Conservation (phyloP, 2,329 filamentous ascomycete species). For the Nemania sp. region DNA sequence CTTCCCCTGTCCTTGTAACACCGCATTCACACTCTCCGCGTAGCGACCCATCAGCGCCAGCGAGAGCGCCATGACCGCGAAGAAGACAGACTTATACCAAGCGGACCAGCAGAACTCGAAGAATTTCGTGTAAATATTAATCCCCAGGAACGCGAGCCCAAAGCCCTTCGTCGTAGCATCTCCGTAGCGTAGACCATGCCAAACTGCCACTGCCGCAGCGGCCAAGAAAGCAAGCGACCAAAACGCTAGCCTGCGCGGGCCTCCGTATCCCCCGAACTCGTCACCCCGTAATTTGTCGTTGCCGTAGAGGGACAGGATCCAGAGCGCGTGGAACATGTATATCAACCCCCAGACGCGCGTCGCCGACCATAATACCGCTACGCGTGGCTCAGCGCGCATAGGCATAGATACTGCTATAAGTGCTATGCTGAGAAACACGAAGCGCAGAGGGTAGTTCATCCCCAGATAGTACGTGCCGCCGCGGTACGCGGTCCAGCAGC, state of each 20-base stretch:
- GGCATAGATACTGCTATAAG: conserved; percentile 12
- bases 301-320: conserved; percentile 13
- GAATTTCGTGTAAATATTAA: conserved; percentile 23
- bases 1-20: too few relatives aligned
- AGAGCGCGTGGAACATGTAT: conserved; percentile 19
- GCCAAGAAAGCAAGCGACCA: conserved; percentile 17
- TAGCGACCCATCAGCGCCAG: conserved; percentile 21
- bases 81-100: conserved; percentile 19
- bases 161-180: conserved; percentile 23
- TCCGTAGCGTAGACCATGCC: background rate
- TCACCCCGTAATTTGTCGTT: conserved; percentile 3
- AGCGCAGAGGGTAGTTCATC: conserved; percentile 4
- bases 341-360: conserved; percentile 25
- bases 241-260: background rate
- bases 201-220: conserved; percentile 10
- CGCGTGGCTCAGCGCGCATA: conserved; percentile 12
- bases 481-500: background rate
- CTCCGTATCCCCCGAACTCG: background rate
- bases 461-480: background rate
- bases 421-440: conserved; percentile 12
- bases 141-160: conserved; percentile 20
- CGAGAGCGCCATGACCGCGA: conserved; percentile 15
- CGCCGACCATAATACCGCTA: conserved; percentile 11
- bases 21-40: conserved; percentile 17
- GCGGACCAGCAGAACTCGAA: conserved; percentile 17